These are phyloP conservation scores for Neonectria magnoliae DNA, from an alignment of 2,329 filamentous ascomycete genomes.

Conservation along the genomic window DNA sequence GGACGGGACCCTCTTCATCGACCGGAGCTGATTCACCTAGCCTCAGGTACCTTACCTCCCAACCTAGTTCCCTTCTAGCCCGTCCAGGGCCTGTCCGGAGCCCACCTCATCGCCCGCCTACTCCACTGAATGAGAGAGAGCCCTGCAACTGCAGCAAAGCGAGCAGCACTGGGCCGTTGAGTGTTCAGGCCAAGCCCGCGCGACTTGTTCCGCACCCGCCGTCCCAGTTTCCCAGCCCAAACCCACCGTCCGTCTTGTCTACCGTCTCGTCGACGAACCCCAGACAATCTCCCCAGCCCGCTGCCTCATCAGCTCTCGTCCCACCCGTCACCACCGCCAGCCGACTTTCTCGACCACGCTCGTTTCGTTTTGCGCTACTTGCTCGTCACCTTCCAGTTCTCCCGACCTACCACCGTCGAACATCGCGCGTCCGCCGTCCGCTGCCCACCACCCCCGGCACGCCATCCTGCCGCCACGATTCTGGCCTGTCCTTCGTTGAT, in stretches of 20 bases:
- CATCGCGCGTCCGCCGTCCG: conserved; percentile 29
- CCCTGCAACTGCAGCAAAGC: conserved; percentile 6
- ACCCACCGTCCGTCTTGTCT: conserved; percentile 32
- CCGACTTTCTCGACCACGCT: conserved; percentile 34
- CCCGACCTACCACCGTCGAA: conserved; percentile 36
- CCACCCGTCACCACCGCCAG: conserved; percentile 40
- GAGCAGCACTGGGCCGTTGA: conserved; percentile 2
- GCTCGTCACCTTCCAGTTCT: conserved; percentile 23
- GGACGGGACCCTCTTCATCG: conserved; percentile 27
- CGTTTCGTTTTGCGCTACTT: conserved; percentile 32
- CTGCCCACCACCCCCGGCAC: conserved; percentile 36
- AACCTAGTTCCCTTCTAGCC: conserved; percentile 22
- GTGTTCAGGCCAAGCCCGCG: not conserved
- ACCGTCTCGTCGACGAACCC: conserved; percentile 35
- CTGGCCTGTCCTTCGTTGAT: conserved; percentile 40
- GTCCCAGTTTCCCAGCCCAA: conserved; percentile 25
- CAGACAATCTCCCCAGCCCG: conserved; percentile 36
- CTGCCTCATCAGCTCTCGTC: conserved; percentile 46
- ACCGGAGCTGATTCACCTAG: conserved; percentile 30
- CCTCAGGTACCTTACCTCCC: not conserved
- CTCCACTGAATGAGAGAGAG: not conserved
- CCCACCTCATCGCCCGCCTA: not conserved
- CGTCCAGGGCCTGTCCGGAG: conserved; percentile 22
- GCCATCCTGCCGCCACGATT: conserved; percentile 40
- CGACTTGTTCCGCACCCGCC: conserved; percentile 39